phyloP scores from a whole-genome alignment of 495 filamentous ascomycete species.

The Rhypophila decipiens region DNA sequence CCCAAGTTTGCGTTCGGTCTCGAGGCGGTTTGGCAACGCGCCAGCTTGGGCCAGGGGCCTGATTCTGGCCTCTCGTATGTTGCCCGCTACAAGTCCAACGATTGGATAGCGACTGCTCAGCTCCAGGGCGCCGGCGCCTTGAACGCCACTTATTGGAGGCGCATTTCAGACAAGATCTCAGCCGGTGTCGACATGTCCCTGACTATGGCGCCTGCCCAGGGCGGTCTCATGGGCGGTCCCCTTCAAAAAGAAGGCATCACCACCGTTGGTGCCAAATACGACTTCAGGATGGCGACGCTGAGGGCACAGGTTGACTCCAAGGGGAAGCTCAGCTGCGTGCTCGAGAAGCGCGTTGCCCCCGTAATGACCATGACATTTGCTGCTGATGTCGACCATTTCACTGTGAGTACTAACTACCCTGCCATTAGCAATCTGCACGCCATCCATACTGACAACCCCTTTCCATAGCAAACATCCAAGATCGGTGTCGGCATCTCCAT shows the following conservation, averaged over 20 bases:
- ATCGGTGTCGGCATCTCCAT: slow-evolving; percentile 91
- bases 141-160: slow-evolving; percentile 91
- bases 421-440: background rate
- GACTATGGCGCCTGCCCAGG: slow-evolving; percentile 61
- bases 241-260: slow-evolving; percentile 78
- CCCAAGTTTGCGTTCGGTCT: slow-evolving; percentile 81
- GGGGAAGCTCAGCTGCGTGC: slow-evolving; percentile 83
- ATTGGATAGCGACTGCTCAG: slow-evolving; percentile 88
- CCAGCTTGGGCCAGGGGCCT: slow-evolving; percentile 67
- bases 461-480: slow-evolving; percentile 79
- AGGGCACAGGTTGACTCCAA: slow-evolving; percentile 91
- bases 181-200: slow-evolving; percentile 94
- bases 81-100: slow-evolving; percentile 78
- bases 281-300: slow-evolving; percentile 92
- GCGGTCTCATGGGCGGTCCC: slow-evolving; percentile 62
- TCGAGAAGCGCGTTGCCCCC: slow-evolving; percentile 92
- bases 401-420: slow-evolving; percentile 66
- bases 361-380: slow-evolving; percentile 89
- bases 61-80: slow-evolving; percentile 82
- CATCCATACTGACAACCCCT: slow-evolving; percentile 15
- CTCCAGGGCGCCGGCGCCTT: slow-evolving; percentile 76
- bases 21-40: slow-evolving; percentile 89
- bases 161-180: slow-evolving; percentile 89
- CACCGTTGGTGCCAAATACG: slow-evolving; percentile 93
- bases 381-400: slow-evolving; percentile 93